Evolutionary conservation across 192 early-diverging fungal species (phyloP), one percentile per base, ranked within the genome.

Genomic region (Endogone sp.): DNA sequence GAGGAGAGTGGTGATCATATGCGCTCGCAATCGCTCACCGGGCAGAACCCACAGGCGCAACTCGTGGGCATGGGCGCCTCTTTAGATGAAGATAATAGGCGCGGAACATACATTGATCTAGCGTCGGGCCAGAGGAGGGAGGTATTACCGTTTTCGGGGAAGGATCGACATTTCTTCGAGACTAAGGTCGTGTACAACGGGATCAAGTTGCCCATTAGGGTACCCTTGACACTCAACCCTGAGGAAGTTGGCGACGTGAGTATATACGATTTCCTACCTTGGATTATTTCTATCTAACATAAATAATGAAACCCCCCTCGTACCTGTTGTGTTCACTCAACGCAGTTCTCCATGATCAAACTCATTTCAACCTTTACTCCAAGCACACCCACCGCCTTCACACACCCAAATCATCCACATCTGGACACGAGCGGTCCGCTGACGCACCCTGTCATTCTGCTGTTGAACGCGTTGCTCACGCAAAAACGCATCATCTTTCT

Each of bases 161-260:
- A 94, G 74, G 95, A 97, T 83, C 82, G 93, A 63, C 92, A 91
- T 59, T 92, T 88, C 66, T 95, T 88, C 71, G 92, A 94, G 68
- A 95, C 94, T 0, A 90, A 90, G 61, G 84, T 95, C 10, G 84
- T 85, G n/a, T 96, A 93, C 69, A 87, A 90, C 63, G 89, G 89
- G 16, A 90, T 94, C 67, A 94, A 90, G 73, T 80, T 96, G 24
- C 91, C 93, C 4, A 90, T 97, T n/a, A 78, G 91, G 60, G 91
- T 97, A 20, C 95, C 95, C 0, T 79, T 96, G 64, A 91, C 90
- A 4, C 79, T 95, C 31, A 94, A 91, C 67, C 85, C 90, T 1
- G 95, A 94, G 69, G 95, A 97, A 81, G 88, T 97, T 21, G 92
- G 95, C 70, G 95, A 97, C 75, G 91, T 93, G 86, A 71, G 85